These are phyloP conservation scores for Zymoseptoria tritici DNA, from an alignment of 2,329 filamentous ascomycete genomes.

Conservation along the genomic window DNA sequence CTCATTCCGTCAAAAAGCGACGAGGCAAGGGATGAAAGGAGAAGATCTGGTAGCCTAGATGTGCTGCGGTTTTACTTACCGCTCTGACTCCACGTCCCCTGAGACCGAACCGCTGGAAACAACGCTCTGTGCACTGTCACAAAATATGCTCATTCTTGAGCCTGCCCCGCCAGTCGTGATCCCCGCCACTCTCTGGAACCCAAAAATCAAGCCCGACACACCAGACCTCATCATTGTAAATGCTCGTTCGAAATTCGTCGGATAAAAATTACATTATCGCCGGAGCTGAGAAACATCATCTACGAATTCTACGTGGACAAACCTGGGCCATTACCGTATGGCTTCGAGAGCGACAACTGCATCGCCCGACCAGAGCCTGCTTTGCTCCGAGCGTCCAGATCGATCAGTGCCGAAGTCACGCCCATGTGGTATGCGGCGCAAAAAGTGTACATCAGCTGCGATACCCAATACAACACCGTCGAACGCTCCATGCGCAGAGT, in stretches of 20 bases:
- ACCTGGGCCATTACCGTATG: background rate
- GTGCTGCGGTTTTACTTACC: background rate
- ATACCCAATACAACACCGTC: background rate
- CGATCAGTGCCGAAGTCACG: slow-evolving; percentile 8
- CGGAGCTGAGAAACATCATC: slow-evolving; percentile 5
- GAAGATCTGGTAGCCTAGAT: background rate
- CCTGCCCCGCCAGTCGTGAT: background rate
- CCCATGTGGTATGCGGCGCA: slow-evolving; percentile 8
- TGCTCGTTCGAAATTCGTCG: too few species aligned
- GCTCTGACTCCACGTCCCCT: background rate
- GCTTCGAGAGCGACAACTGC: background rate
- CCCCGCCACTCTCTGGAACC: background rate
- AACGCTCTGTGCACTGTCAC: background rate
- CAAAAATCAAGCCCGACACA: background rate
- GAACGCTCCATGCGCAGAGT: background rate
- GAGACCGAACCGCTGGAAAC: background rate
- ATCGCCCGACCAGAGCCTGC: background rate
- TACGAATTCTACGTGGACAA: background rate
- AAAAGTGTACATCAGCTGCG: background rate
- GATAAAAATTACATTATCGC: too few species aligned
- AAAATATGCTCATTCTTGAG: background rate
- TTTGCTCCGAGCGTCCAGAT: slow-evolving; percentile 6
- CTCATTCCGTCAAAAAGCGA: too few species aligned
- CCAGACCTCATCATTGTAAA: slow-evolving; percentile 5
- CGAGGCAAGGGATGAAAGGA: too few species aligned